Evolutionary conservation across 2,329 filamentous ascomycete species (phyloP).

Genomic region (Diaporthe destruens): DNA sequence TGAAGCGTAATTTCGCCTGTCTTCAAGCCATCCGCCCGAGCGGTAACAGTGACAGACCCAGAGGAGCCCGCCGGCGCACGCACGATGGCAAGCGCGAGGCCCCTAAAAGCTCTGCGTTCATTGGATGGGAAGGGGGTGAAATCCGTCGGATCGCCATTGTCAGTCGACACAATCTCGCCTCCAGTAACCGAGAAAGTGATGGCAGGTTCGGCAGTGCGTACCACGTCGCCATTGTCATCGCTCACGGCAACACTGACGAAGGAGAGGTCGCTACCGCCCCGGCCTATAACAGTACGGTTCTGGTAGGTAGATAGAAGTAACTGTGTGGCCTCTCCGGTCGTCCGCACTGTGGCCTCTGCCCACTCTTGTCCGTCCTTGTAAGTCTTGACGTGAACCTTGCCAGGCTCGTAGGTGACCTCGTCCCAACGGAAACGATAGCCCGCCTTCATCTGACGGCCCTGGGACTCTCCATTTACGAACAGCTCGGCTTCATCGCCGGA

Average conservation of each 20-base stretch:
- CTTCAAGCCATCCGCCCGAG: conserved; percentile 17
- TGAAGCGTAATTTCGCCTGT: conserved; percentile 10
- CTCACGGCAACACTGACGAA: conserved; percentile 61
- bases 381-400: conserved; percentile 60
- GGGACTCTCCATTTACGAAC: conserved; percentile 63
- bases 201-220: conserved; percentile 56
- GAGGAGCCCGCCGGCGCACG: conserved; percentile 10
- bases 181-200: conserved; percentile 60
- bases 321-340: conserved; percentile 54
- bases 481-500: conserved; percentile 66
- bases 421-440: conserved; percentile 67
- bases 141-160: conserved; percentile 64
- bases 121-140: conserved; percentile 56
- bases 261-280: conserved; percentile 59
- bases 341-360: conserved; percentile 58
- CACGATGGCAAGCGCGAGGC: conserved; percentile 57
- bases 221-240: conserved; percentile 58
- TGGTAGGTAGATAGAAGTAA: conserved; percentile 58
- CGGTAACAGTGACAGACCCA: background rate
- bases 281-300: conserved; percentile 48
- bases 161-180: conserved; percentile 61
- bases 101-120: conserved; percentile 57
- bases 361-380: conserved; percentile 62
- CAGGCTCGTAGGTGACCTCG: conserved; percentile 60
- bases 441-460: conserved; percentile 54